Evolutionary conservation across 495 filamentous ascomycete genomes (phyloP), one percentile per base, ranked within the genome.

Genomic region (Apodospora peruviana): DNA sequence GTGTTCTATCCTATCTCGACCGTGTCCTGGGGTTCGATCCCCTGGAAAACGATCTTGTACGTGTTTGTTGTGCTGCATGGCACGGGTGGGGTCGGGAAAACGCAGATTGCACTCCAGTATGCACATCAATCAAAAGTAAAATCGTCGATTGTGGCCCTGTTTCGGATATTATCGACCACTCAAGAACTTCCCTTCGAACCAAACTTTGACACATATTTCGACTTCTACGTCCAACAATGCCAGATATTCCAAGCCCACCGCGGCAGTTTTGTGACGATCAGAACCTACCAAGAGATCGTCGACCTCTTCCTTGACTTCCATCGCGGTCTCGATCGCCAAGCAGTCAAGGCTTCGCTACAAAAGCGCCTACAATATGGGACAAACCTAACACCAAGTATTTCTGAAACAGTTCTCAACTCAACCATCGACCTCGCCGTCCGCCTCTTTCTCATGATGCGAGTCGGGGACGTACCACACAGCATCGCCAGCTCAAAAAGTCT

Each of bases 371-470:
- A 25, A 21, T 12, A n/a, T 24, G 11, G 12, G 3, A n/a, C n/a
- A n/a, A n/a, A n/a, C n/a, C n/a, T n/a, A 23, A 43, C 1, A 11
- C 4, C 5, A 23, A 19, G 11, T 18, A 14, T 40, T 14, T 21
- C 19, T 2, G 18, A 43, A 2, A 18, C 2, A 44, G 24, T 18
- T 2, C 29, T 14, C 1, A 29, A 45, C 27, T 19, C 4, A 5
- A 11, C 43, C 7, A 36, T 45, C 21, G 20, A 45, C 17, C 43
- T 45, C 17, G 43, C 19, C 11, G 43, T 16, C 27, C 43, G 43
- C 3, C 17, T 45, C 8, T 7, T 45, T n/a, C 4, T 45, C 27
- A 45, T 45, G 43, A 36, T 45, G 17, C 12, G 24, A 12, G 18
- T 45, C 10, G 43, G 43, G 5, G 32, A 44, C 19, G 27, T 45